Percentiles rank a stretch among this genome's conserved stretches.
These are phyloP conservation scores for Diplodia seriata DNA, from an alignment of 2,329 filamentous ascomycete genomes.

Conservation along the genomic window DNA sequence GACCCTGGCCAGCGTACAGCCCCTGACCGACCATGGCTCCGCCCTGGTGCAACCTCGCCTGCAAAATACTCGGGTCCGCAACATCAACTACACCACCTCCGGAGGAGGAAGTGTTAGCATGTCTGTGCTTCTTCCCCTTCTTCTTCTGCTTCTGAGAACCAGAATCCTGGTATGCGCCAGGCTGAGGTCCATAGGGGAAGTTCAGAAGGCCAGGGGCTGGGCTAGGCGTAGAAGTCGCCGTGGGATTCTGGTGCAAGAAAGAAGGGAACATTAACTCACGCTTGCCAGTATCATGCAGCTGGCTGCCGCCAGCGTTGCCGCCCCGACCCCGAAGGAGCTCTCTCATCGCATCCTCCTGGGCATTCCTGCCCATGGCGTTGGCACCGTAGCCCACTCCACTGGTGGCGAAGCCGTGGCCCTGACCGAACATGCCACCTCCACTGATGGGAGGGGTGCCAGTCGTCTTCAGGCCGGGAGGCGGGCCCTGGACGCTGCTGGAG, in stretches of 20 bases:
- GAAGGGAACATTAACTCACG: slow-evolving; percentile 98
- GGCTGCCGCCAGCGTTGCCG: slow-evolving; percentile 65
- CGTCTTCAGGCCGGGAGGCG: slow-evolving; percentile 93
- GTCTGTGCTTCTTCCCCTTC: slow-evolving; percentile 99
- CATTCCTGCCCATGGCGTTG: slow-evolving; percentile 72
- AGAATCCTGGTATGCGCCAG: slow-evolving; percentile 88
- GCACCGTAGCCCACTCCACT: slow-evolving; percentile 68
- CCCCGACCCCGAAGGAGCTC: slow-evolving; percentile 75
- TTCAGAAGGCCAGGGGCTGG: slow-evolving; percentile 89
- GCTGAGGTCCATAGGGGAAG: slow-evolving; percentile 87
- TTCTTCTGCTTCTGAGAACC: slow-evolving; percentile 96
- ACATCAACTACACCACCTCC: slow-evolving; percentile 99
- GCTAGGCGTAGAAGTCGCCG: slow-evolving; percentile 81
- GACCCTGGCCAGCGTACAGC: slow-evolving; percentile 83
- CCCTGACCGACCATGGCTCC: slow-evolving; percentile 82
- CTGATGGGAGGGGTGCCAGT: slow-evolving; percentile 88
- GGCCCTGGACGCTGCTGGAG: slow-evolving; percentile 83
- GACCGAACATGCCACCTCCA: slow-evolving; percentile 83
- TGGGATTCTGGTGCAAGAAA: slow-evolving; percentile 86
- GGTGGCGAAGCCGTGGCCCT: slow-evolving; percentile 82
- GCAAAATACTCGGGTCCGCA: slow-evolving; percentile 99
- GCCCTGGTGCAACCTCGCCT: slow-evolving; percentile 94
- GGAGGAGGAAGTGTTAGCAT: slow-evolving; percentile 99
- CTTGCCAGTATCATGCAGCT: slow-evolving; percentile 87
- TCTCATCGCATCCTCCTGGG: slow-evolving; percentile 76